Conservation (phyloP, 2,329 filamentous ascomycete species). For the Mycogone perniciosa region DNA sequence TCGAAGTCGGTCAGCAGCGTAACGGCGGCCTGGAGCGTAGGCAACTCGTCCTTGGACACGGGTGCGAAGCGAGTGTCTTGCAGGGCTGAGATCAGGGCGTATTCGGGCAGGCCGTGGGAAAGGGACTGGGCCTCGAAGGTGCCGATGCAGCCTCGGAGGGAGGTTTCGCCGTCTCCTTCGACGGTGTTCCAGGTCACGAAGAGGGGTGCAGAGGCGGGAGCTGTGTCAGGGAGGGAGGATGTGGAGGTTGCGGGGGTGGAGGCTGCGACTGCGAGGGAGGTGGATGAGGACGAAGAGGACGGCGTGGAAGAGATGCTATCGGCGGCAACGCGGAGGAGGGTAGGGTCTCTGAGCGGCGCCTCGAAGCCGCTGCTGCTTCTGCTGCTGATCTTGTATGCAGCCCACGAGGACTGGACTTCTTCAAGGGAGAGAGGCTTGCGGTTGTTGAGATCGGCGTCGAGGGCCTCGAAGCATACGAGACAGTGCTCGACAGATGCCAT, state of each 20-base stretch:
- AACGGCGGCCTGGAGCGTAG: slow-evolving; percentile 57
- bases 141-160: slow-evolving; percentile 88
- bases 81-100: slow-evolving; percentile 73
- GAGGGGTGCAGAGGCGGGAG: slow-evolving; percentile 57
- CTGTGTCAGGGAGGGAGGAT: slow-evolving; percentile 31
- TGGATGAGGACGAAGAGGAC: slow-evolving; percentile 31
- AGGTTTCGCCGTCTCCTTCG: slow-evolving; percentile 33
- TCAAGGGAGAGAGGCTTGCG: slow-evolving; percentile 61
- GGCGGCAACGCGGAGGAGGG: slow-evolving; percentile 36
- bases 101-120: slow-evolving; percentile 64
- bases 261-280: slow-evolving; percentile 31
- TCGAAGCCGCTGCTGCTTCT: slow-evolving; percentile 11
- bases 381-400: slow-evolving; percentile 28
- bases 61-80: slow-evolving; percentile 58
- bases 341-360: slow-evolving; percentile 31
- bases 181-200: slow-evolving; percentile 94
- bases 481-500: slow-evolving; percentile 89
- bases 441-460: slow-evolving; percentile 67
- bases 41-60: slow-evolving; percentile 47
- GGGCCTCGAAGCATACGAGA: slow-evolving; percentile 85
- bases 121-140: slow-evolving; percentile 80
- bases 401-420: slow-evolving; percentile 63
- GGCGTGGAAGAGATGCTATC: slow-evolving; percentile 28
- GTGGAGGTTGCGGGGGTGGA: slow-evolving; percentile 41
- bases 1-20: slow-evolving; percentile 86